Evolutionary conservation across 1,139 yeast species (phyloP).

Genomic region (Candida albicans): DNA sequence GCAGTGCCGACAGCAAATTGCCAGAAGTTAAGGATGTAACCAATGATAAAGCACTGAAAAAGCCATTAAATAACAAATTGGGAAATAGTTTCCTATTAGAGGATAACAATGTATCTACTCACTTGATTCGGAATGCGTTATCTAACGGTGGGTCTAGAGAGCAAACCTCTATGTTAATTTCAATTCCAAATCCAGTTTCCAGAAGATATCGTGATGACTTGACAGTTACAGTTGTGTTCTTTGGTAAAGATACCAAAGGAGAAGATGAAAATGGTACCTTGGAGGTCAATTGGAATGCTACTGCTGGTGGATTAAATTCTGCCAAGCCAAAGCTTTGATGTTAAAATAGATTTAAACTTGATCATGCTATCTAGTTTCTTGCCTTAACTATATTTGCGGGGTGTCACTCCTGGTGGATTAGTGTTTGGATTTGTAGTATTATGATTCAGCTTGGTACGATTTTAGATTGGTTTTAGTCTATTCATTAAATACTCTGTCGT

Average conservation of each 20-base stretch:
- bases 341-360: no score
- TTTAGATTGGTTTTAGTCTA: no score
- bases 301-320: slow-evolving; percentile 53
- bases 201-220: slow-evolving; percentile 93
- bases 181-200: slow-evolving; percentile 92
- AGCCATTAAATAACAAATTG: slow-evolving; percentile 42
- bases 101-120: slow-evolving; percentile 90
- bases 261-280: slow-evolving; percentile 49
- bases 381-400: no score
- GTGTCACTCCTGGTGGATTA: no score
- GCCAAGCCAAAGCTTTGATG: slow-evolving; percentile 50
- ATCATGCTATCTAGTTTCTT: no score
- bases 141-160: slow-evolving; percentile 87
- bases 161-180: slow-evolving; percentile 81
- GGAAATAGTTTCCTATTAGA: slow-evolving; percentile 54
- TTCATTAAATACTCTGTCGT: no score
- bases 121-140: slow-evolving; percentile 87
- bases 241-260: slow-evolving; percentile 56
- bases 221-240: slow-evolving; percentile 93
- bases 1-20: slow-evolving; percentile 50
- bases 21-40: slow-evolving; percentile 67
- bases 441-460: no score
- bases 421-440: no score
- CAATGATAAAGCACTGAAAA: slow-evolving; percentile 49
- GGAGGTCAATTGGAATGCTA: slow-evolving; percentile 56